phyloP scores from a whole-genome alignment of 305 asterid species.

The Rubia balearica region DNA sequence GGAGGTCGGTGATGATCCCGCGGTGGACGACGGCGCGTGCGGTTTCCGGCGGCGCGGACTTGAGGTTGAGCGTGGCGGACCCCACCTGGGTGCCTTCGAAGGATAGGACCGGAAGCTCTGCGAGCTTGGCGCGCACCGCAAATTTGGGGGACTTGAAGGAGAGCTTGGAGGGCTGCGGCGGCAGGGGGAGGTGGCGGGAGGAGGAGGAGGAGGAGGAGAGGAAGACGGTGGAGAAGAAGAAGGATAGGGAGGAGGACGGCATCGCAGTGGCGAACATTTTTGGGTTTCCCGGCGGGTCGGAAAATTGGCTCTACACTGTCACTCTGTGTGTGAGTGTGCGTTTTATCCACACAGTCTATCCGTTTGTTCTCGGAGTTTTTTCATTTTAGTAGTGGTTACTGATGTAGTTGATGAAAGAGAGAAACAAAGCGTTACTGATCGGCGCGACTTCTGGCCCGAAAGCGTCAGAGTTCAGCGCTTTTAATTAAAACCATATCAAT shows the following conservation, averaged over 20 bases:
- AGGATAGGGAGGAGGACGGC: conserved; percentile 50
- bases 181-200: conserved; percentile 20
- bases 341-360: conserved; percentile 22
- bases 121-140: conserved; percentile 36
- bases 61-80: conserved; percentile 57
- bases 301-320: not conserved
- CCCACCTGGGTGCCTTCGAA: conserved; percentile 77
- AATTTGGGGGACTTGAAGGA: conserved; percentile 26
- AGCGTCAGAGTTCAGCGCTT: too few relatives aligned
- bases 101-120: conserved; percentile 68
- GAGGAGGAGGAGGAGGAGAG: conserved; percentile 30
- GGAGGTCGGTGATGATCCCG: conserved; percentile 82
- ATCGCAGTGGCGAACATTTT: conserved; percentile 41
- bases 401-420: not conserved
- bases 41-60: conserved; percentile 74
- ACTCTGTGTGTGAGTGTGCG: not conserved
- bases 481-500: too few relatives aligned
- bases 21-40: conserved; percentile 99
- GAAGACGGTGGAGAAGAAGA: conserved; percentile 62
- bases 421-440: not conserved
- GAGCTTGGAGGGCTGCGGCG: conserved; percentile 30
- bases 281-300: conserved; percentile 18
- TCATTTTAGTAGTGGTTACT: not conserved
- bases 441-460: not conserved
- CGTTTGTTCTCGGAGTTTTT: conserved; percentile 2